Evolutionary conservation across 257 asterid genomes (phyloP).

Genomic region (Solanum etuberosum): DNA sequence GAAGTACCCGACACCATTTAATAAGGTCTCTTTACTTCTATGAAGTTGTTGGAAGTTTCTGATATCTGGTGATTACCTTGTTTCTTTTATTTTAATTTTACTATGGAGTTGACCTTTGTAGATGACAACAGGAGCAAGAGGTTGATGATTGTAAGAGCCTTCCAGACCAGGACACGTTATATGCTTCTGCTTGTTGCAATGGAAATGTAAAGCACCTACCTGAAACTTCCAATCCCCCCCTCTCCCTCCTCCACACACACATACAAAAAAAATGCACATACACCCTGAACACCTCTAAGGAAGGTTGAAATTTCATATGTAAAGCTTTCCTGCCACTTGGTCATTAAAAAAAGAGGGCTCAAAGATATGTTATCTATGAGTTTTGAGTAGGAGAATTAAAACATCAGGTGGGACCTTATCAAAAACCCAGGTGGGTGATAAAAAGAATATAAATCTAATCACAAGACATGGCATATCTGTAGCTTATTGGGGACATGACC

Average conservation of each 20-base stretch:
- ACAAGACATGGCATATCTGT: not conserved
- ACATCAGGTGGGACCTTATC: not conserved
- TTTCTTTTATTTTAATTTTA: conserved; percentile 52
- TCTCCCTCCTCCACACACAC: not conserved
- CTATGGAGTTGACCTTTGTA: conserved; percentile 71
- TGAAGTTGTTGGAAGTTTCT: conserved; percentile 1
- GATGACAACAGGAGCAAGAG: conserved; percentile 79
- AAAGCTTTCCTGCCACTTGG: not conserved
- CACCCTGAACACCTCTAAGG: not conserved
- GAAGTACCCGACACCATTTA: conserved; percentile 11
- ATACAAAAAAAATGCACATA: not conserved
- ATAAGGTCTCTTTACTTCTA: conserved; percentile 25
- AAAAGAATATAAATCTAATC: not conserved
- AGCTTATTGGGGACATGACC: not conserved
- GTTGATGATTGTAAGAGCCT: conserved; percentile 14
- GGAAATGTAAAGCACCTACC: conserved; percentile 33
- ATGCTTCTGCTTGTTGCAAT: conserved; percentile 30
- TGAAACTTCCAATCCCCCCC: not conserved
- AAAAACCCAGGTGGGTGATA: not conserved
- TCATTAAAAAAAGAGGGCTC: not conserved
- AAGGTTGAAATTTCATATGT: not conserved
- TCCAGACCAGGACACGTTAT: conserved; percentile 6
- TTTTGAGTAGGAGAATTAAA: not conserved
- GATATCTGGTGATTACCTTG: conserved; percentile 13
- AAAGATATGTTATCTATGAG: not conserved